phyloP scores from a whole-genome alignment of 805 yeast species.

The Saturnispora besseyi region DNA sequence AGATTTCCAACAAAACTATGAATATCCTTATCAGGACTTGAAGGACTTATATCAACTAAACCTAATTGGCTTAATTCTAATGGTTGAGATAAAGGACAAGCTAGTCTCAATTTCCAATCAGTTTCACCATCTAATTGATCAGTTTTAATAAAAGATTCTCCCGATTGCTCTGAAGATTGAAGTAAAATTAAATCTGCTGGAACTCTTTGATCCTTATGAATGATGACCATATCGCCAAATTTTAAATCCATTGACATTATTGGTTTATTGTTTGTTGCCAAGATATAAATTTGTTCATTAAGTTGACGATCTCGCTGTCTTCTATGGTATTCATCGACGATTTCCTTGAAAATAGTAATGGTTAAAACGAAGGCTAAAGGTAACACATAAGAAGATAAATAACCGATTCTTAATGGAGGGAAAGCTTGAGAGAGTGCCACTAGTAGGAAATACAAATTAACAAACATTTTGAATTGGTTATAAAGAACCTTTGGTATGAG shows the following conservation, averaged over 20 bases:
- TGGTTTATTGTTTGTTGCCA: conserved; percentile 37
- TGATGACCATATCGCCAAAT: conserved; percentile 77
- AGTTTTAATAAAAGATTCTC: conserved; percentile 90
- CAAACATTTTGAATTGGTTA: conserved; percentile 95
- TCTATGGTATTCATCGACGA: conserved; percentile 86
- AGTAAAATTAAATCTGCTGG: conserved; percentile 90
- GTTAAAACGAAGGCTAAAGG: conserved; percentile 88
- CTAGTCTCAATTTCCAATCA: conserved; percentile 91
- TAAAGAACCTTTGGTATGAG: conserved; percentile 83
- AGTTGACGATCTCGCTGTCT: conserved; percentile 86
- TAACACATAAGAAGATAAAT: conserved; percentile 82
- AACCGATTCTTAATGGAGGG: conserved; percentile 87
- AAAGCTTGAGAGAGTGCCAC: conserved; percentile 92
- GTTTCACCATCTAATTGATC: conserved; percentile 99
- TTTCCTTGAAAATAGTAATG: conserved; percentile 94
- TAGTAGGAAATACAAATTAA: conserved; percentile 80
- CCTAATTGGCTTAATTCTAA: conserved; percentile 40
- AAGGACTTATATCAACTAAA: conserved; percentile 52
- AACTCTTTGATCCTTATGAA: conserved; percentile 75
- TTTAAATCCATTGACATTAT: conserved; percentile 54
- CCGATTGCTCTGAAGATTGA: conserved; percentile 71
- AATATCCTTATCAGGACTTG: conserved; percentile 79
- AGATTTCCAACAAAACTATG: conserved; percentile 74
- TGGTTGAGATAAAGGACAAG: conserved; percentile 64
- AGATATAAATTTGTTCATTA: conserved; percentile 74